Base-by-base conservation (phyloP, 768 basidiomycete species). In the Russula ochroleuca region DNA sequence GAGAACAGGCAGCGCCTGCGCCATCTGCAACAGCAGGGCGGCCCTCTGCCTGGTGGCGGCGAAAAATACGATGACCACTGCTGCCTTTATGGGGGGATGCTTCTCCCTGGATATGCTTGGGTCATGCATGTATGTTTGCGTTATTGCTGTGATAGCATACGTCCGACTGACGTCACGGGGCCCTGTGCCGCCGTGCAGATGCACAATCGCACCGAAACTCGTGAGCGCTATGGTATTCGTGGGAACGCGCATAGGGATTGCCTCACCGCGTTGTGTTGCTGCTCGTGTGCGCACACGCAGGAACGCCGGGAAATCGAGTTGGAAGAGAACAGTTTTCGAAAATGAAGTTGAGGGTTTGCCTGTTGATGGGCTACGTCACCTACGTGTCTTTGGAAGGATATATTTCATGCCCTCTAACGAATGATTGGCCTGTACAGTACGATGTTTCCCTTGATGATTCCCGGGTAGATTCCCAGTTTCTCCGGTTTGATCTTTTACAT, bases 281-380 rank as follows among this genome's bases (percentile, higher is more conserved):
- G 67, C 0, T 74, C 80, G 17, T 84, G 83, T 69, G 74, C 75
- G 21, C 78, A 83, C 47, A 75, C 75, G 0, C 82, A 83, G 69
- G 81, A 80, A 63, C 73, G 73, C 37, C 74, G 76, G 31, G 81
- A 84, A 63, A 67, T 83, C 11, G 76, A 78, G 68, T 69, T 78
- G 59, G 81, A 83, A 67, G 81, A 82, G 69, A 71, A 72, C 63
- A 77, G 75, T 62, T 69, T 72, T 1, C 28, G 28, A 28, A 28
- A 28, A 5, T 28, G 28, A 28, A 28, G 28, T 28, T 28, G 28
- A 28, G 28, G 28, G 28, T 28, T 28, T 28, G 28, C 5, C 28
- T 28, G 5, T 28, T 28, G 28, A 28, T 28, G 2, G 28, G n/a
- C n/a, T n/a, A n/a, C n/a, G n/a, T n/a, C n/a, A n/a, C n/a, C 28